Percentiles rank a stretch among this genome's conserved stretches.
These are phyloP conservation scores for Aureobasidium sp. DNA, from an alignment of 2,329 filamentous ascomycete species.

Conservation along the genomic window DNA sequence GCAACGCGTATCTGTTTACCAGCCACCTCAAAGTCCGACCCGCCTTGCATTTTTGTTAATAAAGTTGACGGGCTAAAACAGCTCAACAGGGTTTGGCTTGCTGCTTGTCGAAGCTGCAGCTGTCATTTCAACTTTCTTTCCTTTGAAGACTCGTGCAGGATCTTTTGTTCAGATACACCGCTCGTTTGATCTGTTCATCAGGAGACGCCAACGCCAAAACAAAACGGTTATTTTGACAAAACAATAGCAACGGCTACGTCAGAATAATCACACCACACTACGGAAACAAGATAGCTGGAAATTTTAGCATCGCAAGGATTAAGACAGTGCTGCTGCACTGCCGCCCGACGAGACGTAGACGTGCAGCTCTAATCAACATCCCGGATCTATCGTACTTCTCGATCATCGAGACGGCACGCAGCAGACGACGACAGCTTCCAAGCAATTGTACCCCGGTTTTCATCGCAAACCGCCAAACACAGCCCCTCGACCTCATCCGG, in stretches of 20 bases:
- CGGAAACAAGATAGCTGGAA: not conserved
- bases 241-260: constrained; percentile 11
- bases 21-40: constrained; percentile 4
- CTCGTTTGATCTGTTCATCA: constrained; percentile 3
- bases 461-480: constrained; percentile 1
- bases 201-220: constrained; percentile 1
- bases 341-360: not conserved
- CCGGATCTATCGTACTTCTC: not conserved
- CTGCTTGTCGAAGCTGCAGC: not conserved
- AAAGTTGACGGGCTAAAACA: not conserved
- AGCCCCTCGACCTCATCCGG: constrained; percentile 3
- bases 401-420: not conserved
- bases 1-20: not conserved
- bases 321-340: not conserved
- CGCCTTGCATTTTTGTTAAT: not conserved
- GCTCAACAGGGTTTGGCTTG: not conserved
- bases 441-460: constrained; percentile 1
- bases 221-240: constrained; percentile 5
- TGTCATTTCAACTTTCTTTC: not conserved
- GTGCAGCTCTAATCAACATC: not conserved
- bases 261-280: not conserved
- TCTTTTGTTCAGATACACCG: not conserved
- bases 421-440: not conserved
- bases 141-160: not conserved
- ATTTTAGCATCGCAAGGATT: not conserved